A percentile compares a stretch with the other conserved stretches of the same genome.
Evolutionary conservation across 1,284 basidiomycete species (phyloP).

Genomic region (Takashimella koratensis): DNA sequence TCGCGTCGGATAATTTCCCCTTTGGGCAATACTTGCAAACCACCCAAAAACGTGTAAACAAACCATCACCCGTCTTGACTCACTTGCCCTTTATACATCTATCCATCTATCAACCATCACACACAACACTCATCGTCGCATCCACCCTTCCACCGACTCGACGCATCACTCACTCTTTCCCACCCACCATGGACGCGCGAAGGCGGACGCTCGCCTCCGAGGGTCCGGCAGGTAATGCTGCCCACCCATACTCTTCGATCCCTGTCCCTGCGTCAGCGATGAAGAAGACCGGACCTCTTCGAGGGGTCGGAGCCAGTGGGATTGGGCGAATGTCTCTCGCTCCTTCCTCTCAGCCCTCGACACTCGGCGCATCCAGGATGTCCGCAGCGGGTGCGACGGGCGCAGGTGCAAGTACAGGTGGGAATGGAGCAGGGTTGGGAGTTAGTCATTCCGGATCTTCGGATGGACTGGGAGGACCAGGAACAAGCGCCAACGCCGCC

Average conservation of each 20-base stretch:
- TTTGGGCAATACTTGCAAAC: too few species aligned
- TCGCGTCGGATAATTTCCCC: too few species aligned
- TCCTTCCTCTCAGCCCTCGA: slow-evolving; percentile 58
- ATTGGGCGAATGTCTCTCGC: slow-evolving; percentile 55
- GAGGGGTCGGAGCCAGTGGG: neutral
- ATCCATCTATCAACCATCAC: too few species aligned
- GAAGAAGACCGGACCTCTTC: slow-evolving; percentile 56
- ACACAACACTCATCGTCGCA: too few species aligned
- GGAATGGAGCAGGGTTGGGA: neutral
- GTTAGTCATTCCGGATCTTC: slow-evolving; percentile 10
- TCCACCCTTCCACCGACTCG: too few species aligned
- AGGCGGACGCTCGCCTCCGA: slow-evolving; percentile 60
- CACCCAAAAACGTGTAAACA: too few species aligned
- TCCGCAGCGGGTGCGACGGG: slow-evolving; percentile 4
- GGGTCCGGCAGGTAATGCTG: slow-evolving; percentile 55
- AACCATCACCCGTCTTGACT: too few species aligned
- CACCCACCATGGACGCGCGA: slow-evolving; percentile 52
- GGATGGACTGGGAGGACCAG: slow-evolving; percentile 13
- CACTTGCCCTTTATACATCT: too few species aligned
- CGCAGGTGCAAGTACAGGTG: slow-evolving; percentile 48
- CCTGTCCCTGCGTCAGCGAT: slow-evolving; percentile 58
- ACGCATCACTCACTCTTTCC: too few species aligned
- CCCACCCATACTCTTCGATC: slow-evolving; percentile 53
- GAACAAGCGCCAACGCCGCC: too few species aligned
- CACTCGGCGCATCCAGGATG: neutral